phyloP scores from a whole-genome alignment of 345 rosid species.

The Salix viminalis region DNA sequence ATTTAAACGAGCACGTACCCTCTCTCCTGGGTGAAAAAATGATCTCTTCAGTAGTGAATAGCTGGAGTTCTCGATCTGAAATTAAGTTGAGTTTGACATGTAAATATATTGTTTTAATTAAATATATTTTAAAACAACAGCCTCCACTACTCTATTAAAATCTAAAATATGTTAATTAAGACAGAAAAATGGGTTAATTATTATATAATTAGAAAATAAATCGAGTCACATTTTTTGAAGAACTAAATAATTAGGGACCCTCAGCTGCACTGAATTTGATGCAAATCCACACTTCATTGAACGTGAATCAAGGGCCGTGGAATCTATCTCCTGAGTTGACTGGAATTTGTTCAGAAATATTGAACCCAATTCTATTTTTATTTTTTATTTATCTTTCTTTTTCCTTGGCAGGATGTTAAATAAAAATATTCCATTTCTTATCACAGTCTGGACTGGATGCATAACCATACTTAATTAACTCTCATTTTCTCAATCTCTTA shows the following conservation, averaged over 20 bases:
- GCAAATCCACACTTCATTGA: conserved; percentile 6
- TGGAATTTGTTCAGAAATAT: not conserved
- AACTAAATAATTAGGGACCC: not conserved
- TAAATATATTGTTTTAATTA: too few species aligned
- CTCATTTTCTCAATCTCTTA: not conserved
- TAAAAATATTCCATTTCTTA: not conserved
- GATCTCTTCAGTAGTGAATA: too few species aligned
- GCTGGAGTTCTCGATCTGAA: not conserved
- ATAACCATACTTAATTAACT: not conserved
- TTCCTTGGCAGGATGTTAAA: not conserved
- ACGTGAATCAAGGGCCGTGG: conserved; percentile 8
- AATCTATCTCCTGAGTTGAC: conserved; percentile 9
- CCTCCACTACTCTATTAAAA: too few species aligned
- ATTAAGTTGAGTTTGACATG: not conserved
- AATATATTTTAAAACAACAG: too few species aligned
- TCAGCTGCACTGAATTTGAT: conserved; percentile 39
- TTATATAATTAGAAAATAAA: not conserved
- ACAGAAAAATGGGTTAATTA: not conserved
- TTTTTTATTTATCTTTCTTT: not conserved
- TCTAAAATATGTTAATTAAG: not conserved
- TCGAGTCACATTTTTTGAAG: not conserved
- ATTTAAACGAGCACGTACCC: too few species aligned
- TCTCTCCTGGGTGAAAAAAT: too few species aligned
- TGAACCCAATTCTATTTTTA: not conserved
- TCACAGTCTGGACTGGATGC: not conserved